Evolutionary conservation across 371 early-diverging fungal genomes (phyloP), one percentile per base, ranked within the genome.

Genomic region (Circinella minor): DNA sequence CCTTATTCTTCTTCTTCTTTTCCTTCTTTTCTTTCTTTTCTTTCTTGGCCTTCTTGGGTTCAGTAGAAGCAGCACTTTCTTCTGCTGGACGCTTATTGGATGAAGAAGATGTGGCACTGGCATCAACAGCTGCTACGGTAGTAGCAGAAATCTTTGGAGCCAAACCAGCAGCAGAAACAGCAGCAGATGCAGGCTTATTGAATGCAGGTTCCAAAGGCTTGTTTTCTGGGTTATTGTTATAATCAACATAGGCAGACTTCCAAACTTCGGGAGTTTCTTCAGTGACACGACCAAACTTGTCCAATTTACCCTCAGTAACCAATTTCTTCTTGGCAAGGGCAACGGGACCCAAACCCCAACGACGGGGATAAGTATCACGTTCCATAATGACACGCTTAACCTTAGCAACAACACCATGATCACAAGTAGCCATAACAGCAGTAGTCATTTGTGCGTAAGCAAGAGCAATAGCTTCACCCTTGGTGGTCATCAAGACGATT

Each of bases 381-480:
- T 99, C 99, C 99, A 99, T 99, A 72, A 99, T 99, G 59, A 99
- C 99, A 78, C 99, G 93, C 92, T 99, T 99, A 77, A 99, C 97
- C 89, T 97, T 96, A 76, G 98, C 95, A 65, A 99, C 98, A 36
- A 98, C 95, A 59, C 99, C 99, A 79, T 96, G 96, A 67, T 91
- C 91, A 59, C 85, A 85, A 20, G 81, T 85, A 37, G 82, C 94
- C 95, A 99, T 96, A 70, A 98, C 98, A 36, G 97, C 91, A 11
- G 98, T 96, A 39, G 95, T 93, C 95, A 99, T 99, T 80, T 94
- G 91, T 34, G 99, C 98, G 72, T 95, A 94, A 57, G 91, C 99
- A 13, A 99, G 85, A 47, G 99, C 99, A 74, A 99, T 95, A 43
- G 99, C 99, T 81, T 99, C 99, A 75, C 99, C 99, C 91, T 99